These are phyloP conservation scores for Aspergillus aculeatus DNA, from an alignment of 2,329 filamentous ascomycete species.

Conservation along the genomic window DNA sequence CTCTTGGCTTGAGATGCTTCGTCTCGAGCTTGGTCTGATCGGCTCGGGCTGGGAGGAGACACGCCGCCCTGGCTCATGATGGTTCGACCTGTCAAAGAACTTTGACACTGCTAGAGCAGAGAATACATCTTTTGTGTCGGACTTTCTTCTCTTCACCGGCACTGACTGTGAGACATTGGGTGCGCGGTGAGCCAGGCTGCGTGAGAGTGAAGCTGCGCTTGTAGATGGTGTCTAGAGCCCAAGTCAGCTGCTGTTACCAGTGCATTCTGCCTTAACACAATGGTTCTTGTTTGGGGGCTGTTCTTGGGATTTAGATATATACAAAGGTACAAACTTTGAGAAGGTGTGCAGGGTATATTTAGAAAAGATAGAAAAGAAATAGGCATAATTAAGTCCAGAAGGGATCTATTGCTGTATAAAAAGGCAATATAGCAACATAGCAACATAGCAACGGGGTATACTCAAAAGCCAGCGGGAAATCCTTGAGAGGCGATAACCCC, in stretches of 20 bases:
- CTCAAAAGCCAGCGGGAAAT: not conserved
- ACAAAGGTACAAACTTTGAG: too few species aligned
- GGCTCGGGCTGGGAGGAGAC: not conserved
- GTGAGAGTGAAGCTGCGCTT: conserved; percentile 1
- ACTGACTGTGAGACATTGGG: conserved; percentile 1
- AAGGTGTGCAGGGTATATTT: too few species aligned
- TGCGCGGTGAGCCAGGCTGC: conserved; percentile 16
- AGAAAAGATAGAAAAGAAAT: too few species aligned
- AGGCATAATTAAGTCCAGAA: not conserved
- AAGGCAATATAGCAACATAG: not conserved
- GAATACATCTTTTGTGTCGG: conserved; percentile 4
- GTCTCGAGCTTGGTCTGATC: not conserved
- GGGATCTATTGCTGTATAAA: not conserved
- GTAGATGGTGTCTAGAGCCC: not conserved
- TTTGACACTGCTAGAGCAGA: not conserved
- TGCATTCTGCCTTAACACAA: not conserved
- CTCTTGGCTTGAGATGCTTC: not conserved
- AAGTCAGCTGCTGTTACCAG: conserved; percentile 3
- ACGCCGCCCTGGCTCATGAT: not conserved
- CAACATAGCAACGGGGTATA: not conserved
- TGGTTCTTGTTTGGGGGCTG: too few species aligned
- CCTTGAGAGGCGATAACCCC: not conserved
- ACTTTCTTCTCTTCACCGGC: conserved; percentile 18
- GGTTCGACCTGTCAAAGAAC: not conserved
- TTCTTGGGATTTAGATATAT: too few species aligned